phyloP scores from a whole-genome alignment of 768 basidiomycete genomes.

The Pisolithus sp. region DNA sequence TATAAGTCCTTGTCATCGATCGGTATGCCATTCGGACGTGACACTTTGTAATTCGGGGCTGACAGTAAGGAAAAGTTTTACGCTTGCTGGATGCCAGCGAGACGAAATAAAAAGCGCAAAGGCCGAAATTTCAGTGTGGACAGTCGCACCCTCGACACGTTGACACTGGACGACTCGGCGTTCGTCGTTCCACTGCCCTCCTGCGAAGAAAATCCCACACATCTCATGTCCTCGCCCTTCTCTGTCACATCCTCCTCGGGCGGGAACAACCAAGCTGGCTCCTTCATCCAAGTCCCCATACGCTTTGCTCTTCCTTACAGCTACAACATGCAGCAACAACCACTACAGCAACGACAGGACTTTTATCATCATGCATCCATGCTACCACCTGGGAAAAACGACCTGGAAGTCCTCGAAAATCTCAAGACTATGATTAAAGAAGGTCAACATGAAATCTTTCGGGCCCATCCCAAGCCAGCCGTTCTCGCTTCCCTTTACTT shows the following conservation, averaged over 20 bases:
- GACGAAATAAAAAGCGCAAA: constrained; percentile 61
- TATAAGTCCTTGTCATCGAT: no score
- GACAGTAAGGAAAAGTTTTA: no score
- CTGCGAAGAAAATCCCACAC: constrained; percentile 41
- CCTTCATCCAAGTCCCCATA: constrained; percentile 19
- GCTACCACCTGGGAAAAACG: constrained; percentile 52
- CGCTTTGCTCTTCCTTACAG: constrained; percentile 33
- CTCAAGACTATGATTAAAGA: constrained; percentile 68
- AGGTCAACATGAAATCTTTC: constrained; percentile 67
- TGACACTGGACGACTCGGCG: constrained; percentile 47
- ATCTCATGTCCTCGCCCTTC: constrained; percentile 34
- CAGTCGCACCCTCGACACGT: constrained; percentile 61
- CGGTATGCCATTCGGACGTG: neutral
- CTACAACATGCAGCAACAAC: constrained; percentile 27
- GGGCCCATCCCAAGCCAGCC: constrained; percentile 57
- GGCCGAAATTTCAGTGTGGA: constrained; percentile 45
- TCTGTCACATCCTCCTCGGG: constrained; percentile 30
- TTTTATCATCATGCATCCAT: constrained; percentile 21
- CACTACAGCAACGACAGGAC: constrained; percentile 19
- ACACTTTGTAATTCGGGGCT: neutral
- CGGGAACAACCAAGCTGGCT: constrained; percentile 16
- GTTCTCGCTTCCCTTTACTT: constrained; percentile 60
- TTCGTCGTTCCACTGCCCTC: constrained; percentile 34
- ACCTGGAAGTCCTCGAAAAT: constrained; percentile 69
- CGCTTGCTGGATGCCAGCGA: constrained; percentile 41